Conservation (phyloP, 306 rosid genomes). For the Lupinus albus region DNA sequence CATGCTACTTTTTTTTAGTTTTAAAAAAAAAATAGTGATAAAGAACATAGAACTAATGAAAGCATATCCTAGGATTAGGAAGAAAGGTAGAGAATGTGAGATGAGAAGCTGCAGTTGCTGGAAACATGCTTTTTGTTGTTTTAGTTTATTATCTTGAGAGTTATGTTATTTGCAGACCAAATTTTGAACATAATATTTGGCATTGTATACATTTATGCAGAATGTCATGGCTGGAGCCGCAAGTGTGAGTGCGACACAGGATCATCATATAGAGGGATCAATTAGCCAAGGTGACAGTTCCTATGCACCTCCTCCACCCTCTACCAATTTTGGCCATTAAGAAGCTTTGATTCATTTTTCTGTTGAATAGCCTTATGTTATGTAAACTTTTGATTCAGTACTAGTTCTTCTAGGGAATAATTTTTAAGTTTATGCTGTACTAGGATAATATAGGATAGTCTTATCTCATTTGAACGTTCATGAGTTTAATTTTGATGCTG, state of each 20-base stretch:
- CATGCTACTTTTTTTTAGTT: neutral
- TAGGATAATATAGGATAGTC: too few relatives aligned
- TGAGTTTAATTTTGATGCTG: neutral
- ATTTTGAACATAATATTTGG: neutral
- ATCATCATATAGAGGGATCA: slow-evolving; percentile 39
- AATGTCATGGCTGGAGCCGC: slow-evolving; percentile 47
- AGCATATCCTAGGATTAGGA: neutral
- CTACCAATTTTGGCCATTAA: slow-evolving; percentile 42
- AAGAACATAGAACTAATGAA: neutral
- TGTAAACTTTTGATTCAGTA: neutral
- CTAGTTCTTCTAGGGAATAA: neutral
- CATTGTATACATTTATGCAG: slow-evolving; percentile 13
- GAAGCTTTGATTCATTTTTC: neutral
- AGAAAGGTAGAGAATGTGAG: neutral
- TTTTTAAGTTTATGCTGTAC: neutral
- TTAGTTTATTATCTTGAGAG: neutral
- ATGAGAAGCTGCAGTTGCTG: neutral
- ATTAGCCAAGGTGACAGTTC: slow-evolving; percentile 37
- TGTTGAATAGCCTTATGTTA: neutral
- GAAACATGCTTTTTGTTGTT: neutral
- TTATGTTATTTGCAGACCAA: too few relatives aligned
- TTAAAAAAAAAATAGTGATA: neutral
- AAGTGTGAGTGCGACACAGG: slow-evolving; percentile 41
- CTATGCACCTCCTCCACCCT: slow-evolving; percentile 37
- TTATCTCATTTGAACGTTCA: neutral